Percentiles rank a stretch among this genome's conserved stretches.
Evolutionary conservation across 2,329 filamentous ascomycete genomes (phyloP).

Genomic region (Epichloe coenophiala): DNA sequence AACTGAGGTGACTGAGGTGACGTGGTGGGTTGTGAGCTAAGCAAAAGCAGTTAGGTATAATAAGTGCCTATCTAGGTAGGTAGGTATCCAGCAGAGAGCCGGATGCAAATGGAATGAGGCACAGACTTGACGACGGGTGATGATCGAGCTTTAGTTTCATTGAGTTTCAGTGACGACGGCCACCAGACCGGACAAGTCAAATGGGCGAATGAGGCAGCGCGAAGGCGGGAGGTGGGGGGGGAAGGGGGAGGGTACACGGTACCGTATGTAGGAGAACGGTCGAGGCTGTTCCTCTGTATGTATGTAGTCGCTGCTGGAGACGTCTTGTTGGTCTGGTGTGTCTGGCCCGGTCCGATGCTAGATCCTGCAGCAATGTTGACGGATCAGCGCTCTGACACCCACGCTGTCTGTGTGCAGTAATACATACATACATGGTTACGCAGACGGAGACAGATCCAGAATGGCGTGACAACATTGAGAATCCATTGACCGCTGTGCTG

Average conservation of each 20-base stretch:
- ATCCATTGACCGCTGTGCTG: background rate
- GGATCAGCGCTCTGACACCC: too few species aligned
- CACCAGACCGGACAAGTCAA: background rate
- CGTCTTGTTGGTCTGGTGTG: too few species aligned
- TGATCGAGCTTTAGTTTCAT: too few species aligned
- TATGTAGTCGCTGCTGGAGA: too few species aligned
- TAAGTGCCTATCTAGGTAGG: too few species aligned
- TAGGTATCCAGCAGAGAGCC: background rate
- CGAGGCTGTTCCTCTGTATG: too few species aligned
- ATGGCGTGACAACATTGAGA: background rate
- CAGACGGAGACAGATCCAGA: background rate
- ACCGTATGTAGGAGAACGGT: too few species aligned
- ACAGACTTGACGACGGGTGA: background rate
- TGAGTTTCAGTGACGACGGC: background rate
- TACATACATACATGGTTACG: background rate
- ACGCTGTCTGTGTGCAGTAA: too few species aligned
- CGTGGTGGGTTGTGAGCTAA: background rate
- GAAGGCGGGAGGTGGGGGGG: background rate
- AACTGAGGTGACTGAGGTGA: background rate
- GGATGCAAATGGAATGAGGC: background rate
- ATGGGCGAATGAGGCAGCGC: background rate
- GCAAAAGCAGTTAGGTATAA: background rate
- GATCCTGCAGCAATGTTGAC: too few species aligned
- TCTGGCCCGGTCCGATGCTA: too few species aligned
- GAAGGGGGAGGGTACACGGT: too few species aligned